These are phyloP conservation scores for Lagenidium giganteum DNA, from an alignment of 352 stramenopile species.

Conservation along the genomic window DNA sequence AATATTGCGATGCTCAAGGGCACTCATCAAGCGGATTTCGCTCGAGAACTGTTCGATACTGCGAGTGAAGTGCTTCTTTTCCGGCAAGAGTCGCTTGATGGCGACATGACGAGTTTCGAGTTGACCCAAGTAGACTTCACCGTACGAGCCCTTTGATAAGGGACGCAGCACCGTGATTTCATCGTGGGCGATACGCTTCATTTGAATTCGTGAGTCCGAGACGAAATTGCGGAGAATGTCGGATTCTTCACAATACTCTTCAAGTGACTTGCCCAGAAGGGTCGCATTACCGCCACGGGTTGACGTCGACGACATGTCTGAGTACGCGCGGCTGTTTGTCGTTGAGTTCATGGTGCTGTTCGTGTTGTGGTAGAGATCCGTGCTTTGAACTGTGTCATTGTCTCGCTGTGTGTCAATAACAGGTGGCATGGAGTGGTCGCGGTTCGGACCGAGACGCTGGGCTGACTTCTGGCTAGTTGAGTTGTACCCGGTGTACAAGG, in stretches of 20 bases:
- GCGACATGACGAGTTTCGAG: constrained; percentile 63
- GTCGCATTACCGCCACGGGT: background rate
- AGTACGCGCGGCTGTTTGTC: background rate
- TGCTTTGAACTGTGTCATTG: constrained; percentile 12
- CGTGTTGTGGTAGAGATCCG: constrained; percentile 2
- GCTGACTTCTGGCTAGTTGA: background rate
- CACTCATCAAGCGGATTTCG: constrained; percentile 70
- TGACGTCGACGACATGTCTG: background rate
- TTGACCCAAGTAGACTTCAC: constrained; percentile 68
- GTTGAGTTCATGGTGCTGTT: constrained; percentile 1
- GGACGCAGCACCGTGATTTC: constrained; percentile 61
- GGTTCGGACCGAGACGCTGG: background rate
- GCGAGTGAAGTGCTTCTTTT: constrained; percentile 44
- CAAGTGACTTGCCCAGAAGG: constrained; percentile 28
- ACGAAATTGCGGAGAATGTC: constrained; percentile 42
- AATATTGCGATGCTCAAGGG: constrained; percentile 71
- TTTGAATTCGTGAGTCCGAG: constrained; percentile 35
- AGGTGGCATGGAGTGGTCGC: background rate
- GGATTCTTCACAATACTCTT: constrained; percentile 62
- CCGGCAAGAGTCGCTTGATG: constrained; percentile 64
- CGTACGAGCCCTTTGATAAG: constrained; percentile 63
- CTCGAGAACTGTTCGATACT: constrained; percentile 61
- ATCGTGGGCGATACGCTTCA: constrained; percentile 58
- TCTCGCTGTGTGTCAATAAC: constrained; percentile 7
- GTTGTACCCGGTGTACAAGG: background rate